Conservation (phyloP, 2,329 filamentous ascomycete genomes). For the Paecilomyces formosus region DNA sequence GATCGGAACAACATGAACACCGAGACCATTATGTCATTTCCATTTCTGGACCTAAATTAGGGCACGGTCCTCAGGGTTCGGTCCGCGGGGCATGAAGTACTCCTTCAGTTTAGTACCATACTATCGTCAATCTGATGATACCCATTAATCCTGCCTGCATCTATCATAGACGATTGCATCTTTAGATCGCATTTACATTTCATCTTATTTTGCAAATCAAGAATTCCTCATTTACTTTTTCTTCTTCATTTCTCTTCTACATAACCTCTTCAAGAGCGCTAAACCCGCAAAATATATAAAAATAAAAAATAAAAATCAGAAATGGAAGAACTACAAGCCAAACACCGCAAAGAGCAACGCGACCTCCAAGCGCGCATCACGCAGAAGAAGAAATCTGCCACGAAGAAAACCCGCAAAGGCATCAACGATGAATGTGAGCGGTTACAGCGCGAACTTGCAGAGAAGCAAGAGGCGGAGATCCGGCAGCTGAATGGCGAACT, state of each 20-base stretch:
- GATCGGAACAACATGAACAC: slow-evolving; percentile 8
- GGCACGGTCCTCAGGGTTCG: slow-evolving; percentile 20
- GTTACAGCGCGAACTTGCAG: slow-evolving; percentile 49
- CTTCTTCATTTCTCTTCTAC: too few relatives aligned
- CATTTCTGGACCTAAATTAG: slow-evolving; percentile 16
- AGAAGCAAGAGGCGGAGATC: slow-evolving; percentile 47
- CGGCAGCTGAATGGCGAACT: slow-evolving; percentile 35
- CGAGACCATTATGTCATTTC: slow-evolving; percentile 6
- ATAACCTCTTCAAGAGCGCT: too few relatives aligned
- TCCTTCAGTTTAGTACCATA: neutral
- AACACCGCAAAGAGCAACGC: slow-evolving; percentile 80
- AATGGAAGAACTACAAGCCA: slow-evolving; percentile 67
- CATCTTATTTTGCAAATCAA: slow-evolving; percentile 3
- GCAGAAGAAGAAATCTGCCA: slow-evolving; percentile 94
- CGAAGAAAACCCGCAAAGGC: slow-evolving; percentile 68
- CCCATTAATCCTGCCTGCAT: neutral
- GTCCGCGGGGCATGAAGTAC: slow-evolving; percentile 18
- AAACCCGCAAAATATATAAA: neutral
- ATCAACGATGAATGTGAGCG: slow-evolving; percentile 59
- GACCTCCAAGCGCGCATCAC: slow-evolving; percentile 81
- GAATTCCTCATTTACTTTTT: too few relatives aligned
- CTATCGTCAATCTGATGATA: neutral
- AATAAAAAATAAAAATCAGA: neutral
- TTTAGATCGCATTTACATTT: slow-evolving; percentile 3
- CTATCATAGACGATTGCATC: neutral